Base-by-base conservation (phyloP, 768 basidiomycete species). In the Panaeolus cyanescens region DNA sequence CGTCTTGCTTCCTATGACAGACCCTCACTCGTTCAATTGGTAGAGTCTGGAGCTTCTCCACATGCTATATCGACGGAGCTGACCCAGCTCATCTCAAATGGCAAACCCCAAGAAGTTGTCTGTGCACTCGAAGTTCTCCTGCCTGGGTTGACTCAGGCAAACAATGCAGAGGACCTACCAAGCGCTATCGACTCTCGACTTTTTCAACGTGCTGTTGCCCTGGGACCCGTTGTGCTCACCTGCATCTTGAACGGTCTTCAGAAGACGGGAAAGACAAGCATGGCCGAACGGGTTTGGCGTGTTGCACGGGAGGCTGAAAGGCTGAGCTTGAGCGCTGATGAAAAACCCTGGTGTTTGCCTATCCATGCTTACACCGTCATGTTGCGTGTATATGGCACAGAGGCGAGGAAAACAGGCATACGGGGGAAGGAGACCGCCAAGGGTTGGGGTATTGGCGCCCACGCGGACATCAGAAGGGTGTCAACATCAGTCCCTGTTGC, bases 311-410 rank as follows among this genome's bases (percentile, higher is more conserved):
- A 80, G 60, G 89, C 88, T 0, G 87, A 91, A 67, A 72, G 69
- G 32, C 73, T 72, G 28, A 91, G 89, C 62, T 6, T 50, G 25
- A 85, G 83, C 80, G 56, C 65, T 2, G 56, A 55, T 19, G 57
- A 55, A n/a, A 60, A 55, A 8, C 85, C 88, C 0, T 95, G 92
- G 92, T 78, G 78, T 57, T 72, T 93, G 19, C 84, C 87, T 7
- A 73, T 87, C 2, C 78, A 86, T 8, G 85, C 89, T 1, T 93
- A 91, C 69, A 93, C 90, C 1, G 74, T 83, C 54, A 91, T 93
- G 86, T 70, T 94, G 59, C 79, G 85, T 53, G 75, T 83, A 32
- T 92, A 90, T 63, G 80, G 75, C 1, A 65, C 69, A 3, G 81
- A 84, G 68, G 80, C 79, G n/a, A 71, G 68, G 45, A 61, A 65